Evolutionary conservation across 2,329 filamentous ascomycete genomes (phyloP), one percentile per base, ranked within the genome.

Genomic region (Dothideomycetidae sp.): DNA sequence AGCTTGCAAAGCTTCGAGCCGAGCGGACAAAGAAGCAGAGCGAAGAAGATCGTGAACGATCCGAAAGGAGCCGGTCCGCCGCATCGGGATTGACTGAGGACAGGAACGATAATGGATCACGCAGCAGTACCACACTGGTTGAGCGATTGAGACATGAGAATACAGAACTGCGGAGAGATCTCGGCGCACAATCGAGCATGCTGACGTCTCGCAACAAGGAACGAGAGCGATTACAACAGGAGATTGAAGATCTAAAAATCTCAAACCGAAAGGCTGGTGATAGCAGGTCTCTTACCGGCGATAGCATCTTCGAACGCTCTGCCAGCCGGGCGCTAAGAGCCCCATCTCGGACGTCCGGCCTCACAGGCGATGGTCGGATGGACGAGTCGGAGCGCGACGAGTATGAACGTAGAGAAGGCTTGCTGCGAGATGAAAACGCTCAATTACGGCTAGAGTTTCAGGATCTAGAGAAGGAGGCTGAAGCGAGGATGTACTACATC

Each of bases 101-200:
- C 21, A 36, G 33, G 29, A 39, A 37, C 14, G 63, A 65, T 29
- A 65, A 66, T 19, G 60, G 71, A 31, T 77, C 70, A 48, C 66
- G 69, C 7, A 66, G 75, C 1, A 76, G 69, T 44, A 81, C 73
- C 5, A 71, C 85, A 2, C 70, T 83, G 9, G 81, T 90, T n/a
- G 84, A 93, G 44, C 79, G 92, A 48, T 63, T 96, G 17, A 78
- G 82, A 36, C 84, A 88, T 53, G 88, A 96, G 52, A 96, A 94
- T 50, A 83, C 84, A 2, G 88, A 94, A 55, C 61, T 98, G 19
- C 75, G 88, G 37, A 80, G 86, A 37, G 86, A 96, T 57, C 81
- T 96, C 18, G 84, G 86, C 43, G 90, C 90, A 2, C 90, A 98
- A 56, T 93, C 86, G 1, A 94, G 86, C 0, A 96, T 98, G 84